Percentiles rank a stretch among this genome's conserved stretches.
Evolutionary conservation across 768 basidiomycete species (phyloP).

Genomic region (Guyanaporus albipodus): DNA sequence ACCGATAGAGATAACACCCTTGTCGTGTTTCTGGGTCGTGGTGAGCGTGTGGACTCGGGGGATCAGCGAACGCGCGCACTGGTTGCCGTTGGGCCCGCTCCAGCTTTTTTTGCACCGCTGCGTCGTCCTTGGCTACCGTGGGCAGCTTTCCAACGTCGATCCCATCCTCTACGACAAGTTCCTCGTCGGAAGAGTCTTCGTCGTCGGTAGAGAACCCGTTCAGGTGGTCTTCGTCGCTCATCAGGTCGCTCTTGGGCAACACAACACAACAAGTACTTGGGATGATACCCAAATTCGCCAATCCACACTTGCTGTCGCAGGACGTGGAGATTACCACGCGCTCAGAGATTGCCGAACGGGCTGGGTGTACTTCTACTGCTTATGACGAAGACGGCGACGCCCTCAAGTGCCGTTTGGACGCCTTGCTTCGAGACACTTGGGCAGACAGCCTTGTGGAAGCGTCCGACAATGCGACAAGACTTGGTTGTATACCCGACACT

Average conservation of each 20-base stretch:
- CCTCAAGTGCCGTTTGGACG: constrained; percentile 22
- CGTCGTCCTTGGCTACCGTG: constrained; percentile 86
- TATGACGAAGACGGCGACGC: constrained; percentile 7
- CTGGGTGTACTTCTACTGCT: neutral
- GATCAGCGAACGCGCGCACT: constrained; percentile 40
- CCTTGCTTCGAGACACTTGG: constrained; percentile 23
- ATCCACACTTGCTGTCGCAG: constrained; percentile 42
- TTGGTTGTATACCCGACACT: constrained; percentile 2
- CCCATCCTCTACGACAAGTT: constrained; percentile 50
- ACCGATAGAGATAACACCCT: constrained; percentile 85
- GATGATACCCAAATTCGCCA: constrained; percentile 40
- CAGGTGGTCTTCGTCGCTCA: constrained; percentile 44
- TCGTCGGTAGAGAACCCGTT: constrained; percentile 78
- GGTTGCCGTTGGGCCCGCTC: constrained; percentile 61
- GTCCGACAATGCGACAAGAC: neutral
- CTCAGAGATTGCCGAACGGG: constrained; percentile 23
- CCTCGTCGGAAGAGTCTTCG: constrained; percentile 76
- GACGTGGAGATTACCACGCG: constrained; percentile 36
- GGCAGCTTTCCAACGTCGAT: constrained; percentile 76
- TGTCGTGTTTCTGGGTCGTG: constrained; percentile 47
- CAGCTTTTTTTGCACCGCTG: constrained; percentile 61
- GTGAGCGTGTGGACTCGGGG: neutral
- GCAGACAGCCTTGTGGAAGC: constrained; percentile 5
- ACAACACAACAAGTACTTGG: constrained; percentile 15
- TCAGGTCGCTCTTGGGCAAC: constrained; percentile 7